phyloP scores from a whole-genome alignment of 106 monocot species.

The Amphibolis antarctica region DNA sequence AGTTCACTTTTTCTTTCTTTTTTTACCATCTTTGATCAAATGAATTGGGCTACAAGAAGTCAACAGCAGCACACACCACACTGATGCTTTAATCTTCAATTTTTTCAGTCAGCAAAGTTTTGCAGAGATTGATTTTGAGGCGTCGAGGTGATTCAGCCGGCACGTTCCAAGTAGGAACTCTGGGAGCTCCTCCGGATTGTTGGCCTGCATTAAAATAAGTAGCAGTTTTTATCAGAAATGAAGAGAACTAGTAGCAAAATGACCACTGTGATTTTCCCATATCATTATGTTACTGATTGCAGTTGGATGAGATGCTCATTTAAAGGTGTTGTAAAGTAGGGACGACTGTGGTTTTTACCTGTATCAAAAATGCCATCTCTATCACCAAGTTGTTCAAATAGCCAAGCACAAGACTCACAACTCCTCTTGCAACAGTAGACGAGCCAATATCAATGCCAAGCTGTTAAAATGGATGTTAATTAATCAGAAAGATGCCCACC shows the following conservation, averaged over 20 bases:
- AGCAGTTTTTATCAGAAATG: background rate
- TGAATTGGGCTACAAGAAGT: too few species aligned
- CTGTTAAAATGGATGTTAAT: constrained; percentile 16
- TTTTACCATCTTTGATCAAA: too few species aligned
- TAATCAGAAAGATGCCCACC: background rate
- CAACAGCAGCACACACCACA: too few species aligned
- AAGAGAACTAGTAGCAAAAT: background rate
- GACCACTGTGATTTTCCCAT: background rate
- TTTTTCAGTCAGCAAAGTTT: background rate
- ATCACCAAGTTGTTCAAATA: constrained; percentile 73
- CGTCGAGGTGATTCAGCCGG: constrained; percentile 70
- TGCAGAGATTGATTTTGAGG: constrained; percentile 37
- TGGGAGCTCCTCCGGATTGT: constrained; percentile 65
- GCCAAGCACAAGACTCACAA: constrained; percentile 63
- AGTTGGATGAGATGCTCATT: background rate
- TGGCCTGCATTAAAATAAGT: constrained; percentile 30
- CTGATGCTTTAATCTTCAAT: background rate
- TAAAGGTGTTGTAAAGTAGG: background rate
- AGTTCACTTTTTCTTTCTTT: too few species aligned
- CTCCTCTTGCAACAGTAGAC: constrained; percentile 66
- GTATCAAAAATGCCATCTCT: constrained; percentile 73
- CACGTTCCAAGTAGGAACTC: constrained; percentile 79
- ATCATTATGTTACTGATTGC: background rate
- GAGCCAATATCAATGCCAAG: constrained; percentile 63
- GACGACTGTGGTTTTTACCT: constrained; percentile 19